phyloP scores from a whole-genome alignment of 1,284 basidiomycete genomes.

The Apiotrichum akiyoshidainum region DNA sequence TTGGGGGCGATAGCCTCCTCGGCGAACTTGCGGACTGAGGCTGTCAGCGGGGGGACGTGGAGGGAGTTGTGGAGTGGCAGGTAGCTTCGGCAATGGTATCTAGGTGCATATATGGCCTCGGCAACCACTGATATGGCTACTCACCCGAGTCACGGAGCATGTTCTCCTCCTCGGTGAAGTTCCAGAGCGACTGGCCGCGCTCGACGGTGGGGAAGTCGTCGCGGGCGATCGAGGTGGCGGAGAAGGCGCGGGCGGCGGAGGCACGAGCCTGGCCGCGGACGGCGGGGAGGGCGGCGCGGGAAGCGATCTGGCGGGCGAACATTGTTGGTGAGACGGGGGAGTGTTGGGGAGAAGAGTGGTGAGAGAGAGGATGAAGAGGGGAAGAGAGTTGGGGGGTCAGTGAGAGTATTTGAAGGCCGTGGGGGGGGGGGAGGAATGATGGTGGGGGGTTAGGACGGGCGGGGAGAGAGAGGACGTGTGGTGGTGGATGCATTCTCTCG shows the following conservation, averaged over 20 bases:
- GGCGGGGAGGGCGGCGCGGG: slow-evolving; percentile 16
- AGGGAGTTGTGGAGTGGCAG: neutral
- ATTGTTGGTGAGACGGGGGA: slow-evolving; percentile 11
- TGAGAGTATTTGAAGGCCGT: neutral
- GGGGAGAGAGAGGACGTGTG: neutral
- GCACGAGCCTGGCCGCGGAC: slow-evolving; percentile 19
- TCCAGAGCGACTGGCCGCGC: slow-evolving; percentile 57
- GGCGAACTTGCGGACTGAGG: slow-evolving; percentile 79
- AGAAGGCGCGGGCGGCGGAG: slow-evolving; percentile 18
- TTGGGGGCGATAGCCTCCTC: slow-evolving; percentile 83
- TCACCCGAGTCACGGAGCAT: slow-evolving; percentile 84
- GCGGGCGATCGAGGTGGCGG: slow-evolving; percentile 25
- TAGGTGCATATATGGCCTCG: neutral
- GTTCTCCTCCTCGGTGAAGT: slow-evolving; percentile 84
- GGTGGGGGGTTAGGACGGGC: neutral
- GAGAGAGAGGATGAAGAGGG: neutral
- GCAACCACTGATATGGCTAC: slow-evolving; percentile 12
- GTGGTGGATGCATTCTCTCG: neutral
- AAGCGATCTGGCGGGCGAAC: slow-evolving; percentile 13
- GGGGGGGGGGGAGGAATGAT: neutral
- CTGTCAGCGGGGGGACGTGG: neutral
- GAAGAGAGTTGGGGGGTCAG: neutral
- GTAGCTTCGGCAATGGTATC: neutral
- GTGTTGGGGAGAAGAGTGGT: neutral
- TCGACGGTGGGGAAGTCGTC: slow-evolving; percentile 42